Base-by-base conservation (phyloP, 257 asterid genomes). In the Solanum sparsipilum region DNA sequence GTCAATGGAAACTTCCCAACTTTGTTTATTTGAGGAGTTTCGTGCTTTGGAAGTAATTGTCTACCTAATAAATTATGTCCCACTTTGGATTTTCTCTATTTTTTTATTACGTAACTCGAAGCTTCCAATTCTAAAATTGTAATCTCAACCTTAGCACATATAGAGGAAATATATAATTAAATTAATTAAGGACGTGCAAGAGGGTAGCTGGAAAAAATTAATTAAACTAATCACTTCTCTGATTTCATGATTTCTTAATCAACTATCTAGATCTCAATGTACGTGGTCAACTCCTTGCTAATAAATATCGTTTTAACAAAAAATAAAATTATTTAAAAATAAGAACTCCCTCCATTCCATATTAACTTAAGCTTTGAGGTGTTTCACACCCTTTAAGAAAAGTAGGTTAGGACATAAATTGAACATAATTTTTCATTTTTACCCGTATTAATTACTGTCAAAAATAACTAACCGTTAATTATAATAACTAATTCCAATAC, bases 1-100 rank as follows among this genome's bases (percentile, higher is more conserved):
- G 87, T 85, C 87, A 85, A 85, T 68, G 87, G 67, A 85, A 65
- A 72, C 79, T 85, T 38, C 87, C 46, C 10, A 85, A 41, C 39
- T 25, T 85, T 68, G 27, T 25, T 68, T 39, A 68, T 68, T 85
- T 67, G 67, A 34, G 29, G 70, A 82, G 29, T 41, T 85, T 46
- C 87, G 68, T 67, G 21, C 81, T 36, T 67, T 67, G 65, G 18
- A 85, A 85, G 87, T 35, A 27, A 5, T 29, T 82, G 67, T 81
- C 29, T 46, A 29, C 85, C 29, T 81, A 16, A 46, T 46, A 81
- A 46, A 81, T 46, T 5, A 46, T 27, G 67, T 29, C 16, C 68
- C 41, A 7, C 56, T 81, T 81, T 18, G 5, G 38, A 46, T 44
- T 8, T 79, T 79, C 21, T 31, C 32, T 10, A 44, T 41, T 44